phyloP scores from a whole-genome alignment of 768 basidiomycete species.

The Russula earlei region DNA sequence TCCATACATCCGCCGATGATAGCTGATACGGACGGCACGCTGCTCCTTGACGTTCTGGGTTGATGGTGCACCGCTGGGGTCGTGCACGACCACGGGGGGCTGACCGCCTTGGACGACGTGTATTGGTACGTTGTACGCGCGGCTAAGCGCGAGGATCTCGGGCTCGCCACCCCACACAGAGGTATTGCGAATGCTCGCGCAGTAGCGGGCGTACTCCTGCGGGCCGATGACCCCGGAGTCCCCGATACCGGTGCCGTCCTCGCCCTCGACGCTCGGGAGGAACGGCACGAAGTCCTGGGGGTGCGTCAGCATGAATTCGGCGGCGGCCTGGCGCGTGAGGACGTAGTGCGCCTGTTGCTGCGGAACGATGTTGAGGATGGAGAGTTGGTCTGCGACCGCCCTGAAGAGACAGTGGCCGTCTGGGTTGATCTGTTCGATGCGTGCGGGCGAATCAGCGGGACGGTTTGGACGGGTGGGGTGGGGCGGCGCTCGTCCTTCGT shows the following conservation, averaged over 20 bases:
- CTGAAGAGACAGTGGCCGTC: conserved; percentile 97
- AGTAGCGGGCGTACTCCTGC: conserved; percentile 62
- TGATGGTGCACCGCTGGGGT: conserved; percentile 37
- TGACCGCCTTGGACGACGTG: conserved; percentile 80
- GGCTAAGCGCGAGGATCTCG: conserved; percentile 84
- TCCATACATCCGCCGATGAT: conserved; percentile 90
- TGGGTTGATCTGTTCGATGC: conserved; percentile 62
- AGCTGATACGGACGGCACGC: conserved; percentile 63
- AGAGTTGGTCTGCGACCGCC: conserved; percentile 87
- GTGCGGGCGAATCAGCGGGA: no score
- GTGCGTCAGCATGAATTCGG: conserved; percentile 73
- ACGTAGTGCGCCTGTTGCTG: conserved; percentile 48
- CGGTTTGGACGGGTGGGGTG: no score
- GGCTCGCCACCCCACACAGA: conserved; percentile 97
- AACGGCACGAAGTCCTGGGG: conserved; percentile 91
- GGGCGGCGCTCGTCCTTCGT: no score
- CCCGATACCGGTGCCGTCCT: conserved; percentile 55
- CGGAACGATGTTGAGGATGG: conserved; percentile 57
- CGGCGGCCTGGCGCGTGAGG: conserved; percentile 56
- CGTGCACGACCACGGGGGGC: conserved; percentile 78
- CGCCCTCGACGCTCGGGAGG: conserved; percentile 63
- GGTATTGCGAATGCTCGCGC: conserved; percentile 66
- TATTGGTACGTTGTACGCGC: conserved; percentile 74
- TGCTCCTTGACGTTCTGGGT: conserved; percentile 29
- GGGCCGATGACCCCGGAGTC: conserved; percentile 65